Conservation (phyloP, 139 green algal species). For the Dunaliella primolecta region DNA sequence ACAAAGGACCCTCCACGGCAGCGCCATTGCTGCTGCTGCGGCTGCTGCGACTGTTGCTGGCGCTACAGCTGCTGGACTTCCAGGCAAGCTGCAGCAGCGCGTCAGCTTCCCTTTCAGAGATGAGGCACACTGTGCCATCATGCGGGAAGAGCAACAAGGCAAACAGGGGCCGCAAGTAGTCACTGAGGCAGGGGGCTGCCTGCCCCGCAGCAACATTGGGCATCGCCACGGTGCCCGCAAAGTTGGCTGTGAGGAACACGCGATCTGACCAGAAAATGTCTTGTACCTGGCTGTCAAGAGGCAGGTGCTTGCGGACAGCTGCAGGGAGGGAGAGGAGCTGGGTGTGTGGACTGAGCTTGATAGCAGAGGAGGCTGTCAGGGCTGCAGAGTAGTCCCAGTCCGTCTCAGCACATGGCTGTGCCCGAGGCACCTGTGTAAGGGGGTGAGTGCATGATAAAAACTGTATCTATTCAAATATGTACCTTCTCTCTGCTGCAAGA, state of each 20-base stretch:
- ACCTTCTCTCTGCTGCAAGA: no score
- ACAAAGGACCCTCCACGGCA: no score
- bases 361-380: neutral
- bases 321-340: neutral
- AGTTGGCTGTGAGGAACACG: constrained; percentile 40
- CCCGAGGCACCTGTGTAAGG: constrained; percentile 28
- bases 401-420: constrained; percentile 4
- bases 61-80: neutral
- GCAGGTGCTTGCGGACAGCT: no score
- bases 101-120: constrained; percentile 55
- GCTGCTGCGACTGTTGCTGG: no score
- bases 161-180: constrained; percentile 42
- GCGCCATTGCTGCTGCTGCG: no score
- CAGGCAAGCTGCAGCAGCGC: constrained; percentile 6
- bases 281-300: neutral
- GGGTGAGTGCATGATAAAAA: no score
- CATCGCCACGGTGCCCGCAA: neutral
- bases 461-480: no score
- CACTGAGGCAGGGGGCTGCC: neutral
- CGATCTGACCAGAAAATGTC: neutral
- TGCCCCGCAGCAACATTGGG: neutral
- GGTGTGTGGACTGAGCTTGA: neutral
- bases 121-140: constrained; percentile 31
- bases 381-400: constrained; percentile 35
- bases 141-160: constrained; percentile 37